Conservation (phyloP, 2,329 filamentous ascomycete species). For the Pseudomassariella vexata region DNA sequence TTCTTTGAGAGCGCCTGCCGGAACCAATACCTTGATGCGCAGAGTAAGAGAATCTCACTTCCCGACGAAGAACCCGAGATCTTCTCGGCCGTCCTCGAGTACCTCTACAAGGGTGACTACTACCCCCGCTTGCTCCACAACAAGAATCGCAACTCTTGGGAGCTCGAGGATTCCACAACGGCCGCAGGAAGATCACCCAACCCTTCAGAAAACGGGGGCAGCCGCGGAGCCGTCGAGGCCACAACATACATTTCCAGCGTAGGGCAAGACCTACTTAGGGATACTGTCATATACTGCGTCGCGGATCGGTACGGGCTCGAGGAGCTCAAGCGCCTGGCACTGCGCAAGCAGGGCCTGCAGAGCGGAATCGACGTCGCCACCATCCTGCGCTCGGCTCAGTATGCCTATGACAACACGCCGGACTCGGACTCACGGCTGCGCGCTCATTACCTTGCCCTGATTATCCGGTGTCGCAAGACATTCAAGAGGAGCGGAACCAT, state of each 20-base stretch:
- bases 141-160: slow-evolving; percentile 81
- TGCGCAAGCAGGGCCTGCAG: slow-evolving; percentile 93
- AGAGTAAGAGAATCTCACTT: slow-evolving; percentile 72
- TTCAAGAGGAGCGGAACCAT: slow-evolving; percentile 98
- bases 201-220: slow-evolving; percentile 33
- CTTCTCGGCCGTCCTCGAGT: slow-evolving; percentile 91
- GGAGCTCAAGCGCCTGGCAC: slow-evolving; percentile 82
- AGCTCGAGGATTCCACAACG: slow-evolving; percentile 66
- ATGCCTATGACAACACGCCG: slow-evolving; percentile 92
- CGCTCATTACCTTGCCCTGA: slow-evolving; percentile 94
- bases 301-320: slow-evolving; percentile 87
- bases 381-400: slow-evolving; percentile 87
- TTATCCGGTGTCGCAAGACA: slow-evolving; percentile 94
- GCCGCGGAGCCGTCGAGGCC: slow-evolving; percentile 53
- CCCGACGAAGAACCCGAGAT: slow-evolving; percentile 79
- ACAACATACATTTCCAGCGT: slow-evolving; percentile 73
- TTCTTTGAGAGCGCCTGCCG: slow-evolving; percentile 73
- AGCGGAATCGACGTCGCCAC: slow-evolving; percentile 86
- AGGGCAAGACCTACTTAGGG: slow-evolving; percentile 74
- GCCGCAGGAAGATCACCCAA: slow-evolving; percentile 34
- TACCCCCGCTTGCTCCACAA: slow-evolving; percentile 83
- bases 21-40: slow-evolving; percentile 66
- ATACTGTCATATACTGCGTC: slow-evolving; percentile 92
- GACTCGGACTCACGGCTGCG: slow-evolving; percentile 88
- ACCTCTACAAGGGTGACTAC: slow-evolving; percentile 95